These are phyloP conservation scores for Colletotrichum cereale DNA, from an alignment of 2,329 filamentous ascomycete species.

Conservation along the genomic window DNA sequence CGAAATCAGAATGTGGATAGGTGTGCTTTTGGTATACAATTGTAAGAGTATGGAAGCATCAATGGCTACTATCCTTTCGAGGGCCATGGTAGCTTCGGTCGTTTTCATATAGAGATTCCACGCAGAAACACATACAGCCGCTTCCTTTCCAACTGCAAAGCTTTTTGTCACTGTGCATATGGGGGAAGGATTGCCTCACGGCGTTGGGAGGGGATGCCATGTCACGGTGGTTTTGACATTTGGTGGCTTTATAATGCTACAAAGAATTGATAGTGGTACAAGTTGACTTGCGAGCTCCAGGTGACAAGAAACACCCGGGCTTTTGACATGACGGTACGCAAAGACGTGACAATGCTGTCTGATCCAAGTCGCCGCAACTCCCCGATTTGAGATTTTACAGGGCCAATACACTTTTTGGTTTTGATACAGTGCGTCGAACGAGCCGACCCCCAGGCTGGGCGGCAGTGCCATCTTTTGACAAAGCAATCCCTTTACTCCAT, in stretches of 20 bases:
- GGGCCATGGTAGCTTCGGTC: conserved; percentile 23
- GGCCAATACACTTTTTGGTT: conserved; percentile 15
- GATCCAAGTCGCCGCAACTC: conserved; percentile 16
- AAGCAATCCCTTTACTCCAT: conserved; percentile 54
- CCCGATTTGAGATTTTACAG: conserved; percentile 23
- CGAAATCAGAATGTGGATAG: neutral
- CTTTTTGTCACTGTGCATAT: conserved; percentile 34
- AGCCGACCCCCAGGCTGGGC: conserved; percentile 15
- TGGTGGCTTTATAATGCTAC: conserved; percentile 39
- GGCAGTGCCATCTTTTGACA: conserved; percentile 32
- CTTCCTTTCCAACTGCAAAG: conserved; percentile 28
- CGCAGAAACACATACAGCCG: conserved; percentile 27
- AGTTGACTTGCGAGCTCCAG: conserved; percentile 21
- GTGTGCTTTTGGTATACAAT: conserved; percentile 23
- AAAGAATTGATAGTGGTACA: conserved; percentile 39
- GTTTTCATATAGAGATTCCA: conserved; percentile 36
- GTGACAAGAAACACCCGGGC: conserved; percentile 1
- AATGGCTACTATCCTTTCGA: neutral
- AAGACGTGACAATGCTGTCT: conserved; percentile 16
- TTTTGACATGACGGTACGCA: conserved; percentile 17
- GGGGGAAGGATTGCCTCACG: conserved; percentile 12
- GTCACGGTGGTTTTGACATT: conserved; percentile 25
- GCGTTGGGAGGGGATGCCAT: conserved; percentile 28
- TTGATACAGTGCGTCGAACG: conserved; percentile 15
- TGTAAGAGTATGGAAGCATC: conserved; percentile 34